Conservation (phyloP, 2,329 filamentous ascomycete genomes). For the Neofusicoccum cordaticola region DNA sequence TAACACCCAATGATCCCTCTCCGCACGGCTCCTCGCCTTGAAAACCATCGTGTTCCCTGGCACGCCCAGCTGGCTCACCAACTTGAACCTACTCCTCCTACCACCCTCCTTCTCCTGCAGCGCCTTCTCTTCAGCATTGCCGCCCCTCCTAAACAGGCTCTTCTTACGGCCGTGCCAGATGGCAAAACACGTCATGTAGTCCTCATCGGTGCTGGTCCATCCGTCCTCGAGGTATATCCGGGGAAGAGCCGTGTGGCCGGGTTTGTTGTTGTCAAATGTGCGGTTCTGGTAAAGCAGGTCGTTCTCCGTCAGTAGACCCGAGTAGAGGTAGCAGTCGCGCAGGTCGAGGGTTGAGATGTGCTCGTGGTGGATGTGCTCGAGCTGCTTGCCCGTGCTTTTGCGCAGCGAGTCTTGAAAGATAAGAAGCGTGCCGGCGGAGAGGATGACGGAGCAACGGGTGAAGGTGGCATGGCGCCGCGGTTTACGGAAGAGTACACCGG, state of each 20-base stretch:
- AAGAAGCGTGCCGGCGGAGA: conserved; percentile 59
- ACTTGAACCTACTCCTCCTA: conserved; percentile 47
- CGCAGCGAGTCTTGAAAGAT: conserved; percentile 62
- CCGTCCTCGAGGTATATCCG: conserved; percentile 59
- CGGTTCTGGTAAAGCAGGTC: conserved; percentile 64
- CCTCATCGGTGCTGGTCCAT: conserved; percentile 62
- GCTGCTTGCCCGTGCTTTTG: conserved; percentile 52
- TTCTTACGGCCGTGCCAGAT: conserved; percentile 61
- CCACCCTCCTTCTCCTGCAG: background rate
- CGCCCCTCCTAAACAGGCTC: conserved; percentile 50
- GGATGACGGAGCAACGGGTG: conserved; percentile 58
- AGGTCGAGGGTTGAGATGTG: conserved; percentile 59
- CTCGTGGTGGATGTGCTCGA: conserved; percentile 61
- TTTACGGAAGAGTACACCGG: conserved; percentile 62
- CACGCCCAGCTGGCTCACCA: conserved; percentile 60
- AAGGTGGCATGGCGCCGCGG: conserved; percentile 62
- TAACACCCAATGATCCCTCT: conserved; percentile 67
- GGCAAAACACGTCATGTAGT: conserved; percentile 66
- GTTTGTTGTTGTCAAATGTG: conserved; percentile 62
- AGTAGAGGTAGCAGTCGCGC: conserved; percentile 64
- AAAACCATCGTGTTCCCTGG: conserved; percentile 64
- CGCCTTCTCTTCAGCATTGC: conserved; percentile 24
- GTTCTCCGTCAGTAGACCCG: conserved; percentile 57
- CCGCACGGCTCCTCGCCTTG: conserved; percentile 61
- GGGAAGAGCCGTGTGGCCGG: conserved; percentile 58